Conservation (phyloP, 78 protist genomes). For the Planoprotostelium fungivorum region DNA sequence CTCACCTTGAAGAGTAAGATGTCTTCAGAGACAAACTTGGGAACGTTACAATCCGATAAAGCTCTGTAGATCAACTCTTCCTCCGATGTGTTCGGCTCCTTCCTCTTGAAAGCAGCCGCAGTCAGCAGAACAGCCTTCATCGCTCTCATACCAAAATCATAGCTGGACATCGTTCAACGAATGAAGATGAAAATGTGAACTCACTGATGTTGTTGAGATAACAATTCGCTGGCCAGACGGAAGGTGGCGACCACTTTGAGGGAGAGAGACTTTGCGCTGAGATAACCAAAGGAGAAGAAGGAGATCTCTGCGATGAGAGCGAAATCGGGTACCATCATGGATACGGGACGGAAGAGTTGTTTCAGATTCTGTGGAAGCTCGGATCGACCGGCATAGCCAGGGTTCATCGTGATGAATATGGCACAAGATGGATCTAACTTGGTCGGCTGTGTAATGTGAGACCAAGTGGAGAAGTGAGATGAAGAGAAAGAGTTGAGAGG, state of each 20-base stretch:
- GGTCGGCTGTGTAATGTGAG: slow-evolving; percentile 1
- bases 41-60: slow-evolving; percentile 79
- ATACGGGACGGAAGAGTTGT: slow-evolving; percentile 87
- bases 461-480: not conserved
- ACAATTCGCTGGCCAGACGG: slow-evolving; percentile 88
- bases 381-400: slow-evolving; percentile 99
- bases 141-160: slow-evolving; percentile 99
- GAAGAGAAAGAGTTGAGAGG: too few relatives aligned
- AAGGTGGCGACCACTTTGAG: slow-evolving; percentile 93
- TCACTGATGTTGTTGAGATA: slow-evolving; percentile 86
- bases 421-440: slow-evolving; percentile 73
- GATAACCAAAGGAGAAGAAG: slow-evolving; percentile 95
- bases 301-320: slow-evolving; percentile 95
- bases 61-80: slow-evolving; percentile 62
- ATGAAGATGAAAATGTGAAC: not conserved
- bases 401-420: slow-evolving; percentile 99
- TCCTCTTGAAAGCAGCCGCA: slow-evolving; percentile 91
- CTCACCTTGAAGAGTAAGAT: slow-evolving; percentile 61
- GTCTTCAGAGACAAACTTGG: slow-evolving; percentile 93
- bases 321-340: slow-evolving; percentile 94
- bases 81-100: slow-evolving; percentile 19
- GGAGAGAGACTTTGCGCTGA: slow-evolving; percentile 82
- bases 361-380: slow-evolving; percentile 98
- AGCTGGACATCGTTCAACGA: slow-evolving; percentile 19
- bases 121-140: slow-evolving; percentile 88